These are phyloP conservation scores for Lasiodiplodia sp. DNA, from an alignment of 2,329 filamentous ascomycete species.

Conservation along the genomic window DNA sequence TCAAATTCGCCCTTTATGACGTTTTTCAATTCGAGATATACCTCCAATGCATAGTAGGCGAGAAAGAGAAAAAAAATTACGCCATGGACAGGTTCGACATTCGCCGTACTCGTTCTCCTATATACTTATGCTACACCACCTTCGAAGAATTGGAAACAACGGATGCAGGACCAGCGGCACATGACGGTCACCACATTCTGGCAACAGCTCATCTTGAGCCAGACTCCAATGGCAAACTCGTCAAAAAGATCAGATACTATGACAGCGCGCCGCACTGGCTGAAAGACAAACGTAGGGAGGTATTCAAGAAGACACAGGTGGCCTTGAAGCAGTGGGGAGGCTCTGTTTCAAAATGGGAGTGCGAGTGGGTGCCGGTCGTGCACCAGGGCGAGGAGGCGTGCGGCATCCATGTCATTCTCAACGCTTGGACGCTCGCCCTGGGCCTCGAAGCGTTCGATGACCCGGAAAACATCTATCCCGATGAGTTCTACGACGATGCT, in stretches of 20 bases:
- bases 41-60: background rate
- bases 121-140: background rate
- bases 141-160: background rate
- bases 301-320: background rate
- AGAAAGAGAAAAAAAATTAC: too few species aligned
- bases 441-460: slow-evolving; percentile 4
- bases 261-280: background rate
- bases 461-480: too few species aligned
- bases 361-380: background rate
- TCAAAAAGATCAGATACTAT: background rate
- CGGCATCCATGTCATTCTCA: slow-evolving; percentile 33
- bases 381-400: background rate
- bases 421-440: slow-evolving; percentile 35
- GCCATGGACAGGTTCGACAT: background rate
- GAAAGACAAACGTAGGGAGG: rapidly evolving
- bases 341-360: background rate
- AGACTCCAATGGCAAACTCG: background rate
- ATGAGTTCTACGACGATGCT: background rate
- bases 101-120: background rate
- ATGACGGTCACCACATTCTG: background rate
- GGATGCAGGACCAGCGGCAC: too few species aligned
- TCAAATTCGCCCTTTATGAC: background rate
- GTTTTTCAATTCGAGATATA: background rate
- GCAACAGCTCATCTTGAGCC: background rate
- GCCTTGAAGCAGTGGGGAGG: background rate